These are phyloP conservation scores for Termitomyces sp. DNA, from an alignment of 768 basidiomycete species.

Conservation along the genomic window DNA sequence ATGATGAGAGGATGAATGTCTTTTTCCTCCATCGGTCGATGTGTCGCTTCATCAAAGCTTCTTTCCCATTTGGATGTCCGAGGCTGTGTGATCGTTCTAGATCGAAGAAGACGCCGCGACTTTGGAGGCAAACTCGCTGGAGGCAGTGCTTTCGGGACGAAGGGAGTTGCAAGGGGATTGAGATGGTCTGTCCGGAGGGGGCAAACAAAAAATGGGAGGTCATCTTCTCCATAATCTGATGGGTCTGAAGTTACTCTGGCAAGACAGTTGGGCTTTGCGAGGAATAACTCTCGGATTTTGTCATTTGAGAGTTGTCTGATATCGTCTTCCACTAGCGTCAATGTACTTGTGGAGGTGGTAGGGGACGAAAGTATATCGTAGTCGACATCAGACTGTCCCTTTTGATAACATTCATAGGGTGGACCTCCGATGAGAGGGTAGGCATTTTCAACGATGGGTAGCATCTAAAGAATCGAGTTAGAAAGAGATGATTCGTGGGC, in stretches of 20 bases:
- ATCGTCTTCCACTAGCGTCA: slow-evolving; percentile 10
- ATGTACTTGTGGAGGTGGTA: slow-evolving; percentile 5
- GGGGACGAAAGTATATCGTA: slow-evolving; percentile 3
- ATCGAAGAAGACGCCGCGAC: slow-evolving; percentile 12
- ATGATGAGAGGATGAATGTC: slow-evolving; percentile 12
- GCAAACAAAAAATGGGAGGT: background rate
- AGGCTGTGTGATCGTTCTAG: slow-evolving; percentile 5
- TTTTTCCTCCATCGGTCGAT: background rate
- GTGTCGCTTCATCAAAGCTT: slow-evolving; percentile 10
- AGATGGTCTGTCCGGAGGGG: slow-evolving; percentile 8
- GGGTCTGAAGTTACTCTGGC: background rate
- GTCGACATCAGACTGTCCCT: background rate
- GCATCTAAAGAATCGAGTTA: background rate
- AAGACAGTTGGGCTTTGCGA: slow-evolving; percentile 5
- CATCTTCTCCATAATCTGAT: background rate
- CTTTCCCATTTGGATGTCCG: slow-evolving; percentile 12
- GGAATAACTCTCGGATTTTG: slow-evolving; percentile 9
- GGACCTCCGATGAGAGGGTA: background rate
- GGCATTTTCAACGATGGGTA: background rate
- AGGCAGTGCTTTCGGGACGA: slow-evolving; percentile 3
- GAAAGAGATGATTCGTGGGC: background rate
- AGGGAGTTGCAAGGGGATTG: slow-evolving; percentile 9
- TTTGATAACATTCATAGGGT: background rate
- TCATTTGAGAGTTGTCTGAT: background rate
- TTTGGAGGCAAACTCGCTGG: background rate